Conservation (phyloP, 176 grass and related monocot genomes). For the Tillandsia leiboldiana region DNA sequence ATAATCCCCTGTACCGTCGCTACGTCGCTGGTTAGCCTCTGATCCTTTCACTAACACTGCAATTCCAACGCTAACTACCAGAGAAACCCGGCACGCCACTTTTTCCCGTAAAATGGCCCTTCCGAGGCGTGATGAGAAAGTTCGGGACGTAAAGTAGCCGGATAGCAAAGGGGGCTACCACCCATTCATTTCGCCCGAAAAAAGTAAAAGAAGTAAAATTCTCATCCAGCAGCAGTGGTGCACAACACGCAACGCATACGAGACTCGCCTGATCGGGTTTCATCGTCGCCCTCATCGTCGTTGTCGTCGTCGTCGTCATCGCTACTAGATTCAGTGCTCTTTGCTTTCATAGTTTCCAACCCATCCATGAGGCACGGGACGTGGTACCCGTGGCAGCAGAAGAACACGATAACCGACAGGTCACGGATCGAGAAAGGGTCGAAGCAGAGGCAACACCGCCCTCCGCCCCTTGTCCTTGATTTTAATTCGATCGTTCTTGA, state of each 20-base stretch:
- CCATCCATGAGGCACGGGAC: conserved; percentile 60
- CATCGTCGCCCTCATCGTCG: conserved; percentile 30
- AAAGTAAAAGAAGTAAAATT: conserved; percentile 2
- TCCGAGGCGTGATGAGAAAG: too few relatives aligned
- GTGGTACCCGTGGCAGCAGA: conserved; percentile 92
- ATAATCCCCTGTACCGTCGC: too few relatives aligned
- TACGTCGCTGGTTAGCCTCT: too few relatives aligned
- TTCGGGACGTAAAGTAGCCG: too few relatives aligned
- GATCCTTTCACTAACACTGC: too few relatives aligned
- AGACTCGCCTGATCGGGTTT: conserved; percentile 24
- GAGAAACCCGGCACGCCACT: too few relatives aligned
- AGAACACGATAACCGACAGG: conserved; percentile 73
- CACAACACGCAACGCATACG: conserved; percentile 88
- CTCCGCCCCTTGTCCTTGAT: conserved; percentile 76
- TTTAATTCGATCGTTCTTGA: conserved; percentile 41
- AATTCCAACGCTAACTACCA: too few relatives aligned
- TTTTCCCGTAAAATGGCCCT: too few relatives aligned
- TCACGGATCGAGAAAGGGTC: conserved; percentile 73
- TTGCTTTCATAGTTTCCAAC: conserved; percentile 54
- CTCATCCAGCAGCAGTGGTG: conserved; percentile 69
- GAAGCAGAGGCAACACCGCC: conserved; percentile 85
- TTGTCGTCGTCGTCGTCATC: conserved; percentile 17
- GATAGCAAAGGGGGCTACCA: too few relatives aligned
- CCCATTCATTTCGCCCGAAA: neutral
- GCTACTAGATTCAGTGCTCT: conserved; percentile 22